Evolutionary conservation across 148 eudicot genomes (phyloP).

Genomic region (Tetragonia tetragonoides): DNA sequence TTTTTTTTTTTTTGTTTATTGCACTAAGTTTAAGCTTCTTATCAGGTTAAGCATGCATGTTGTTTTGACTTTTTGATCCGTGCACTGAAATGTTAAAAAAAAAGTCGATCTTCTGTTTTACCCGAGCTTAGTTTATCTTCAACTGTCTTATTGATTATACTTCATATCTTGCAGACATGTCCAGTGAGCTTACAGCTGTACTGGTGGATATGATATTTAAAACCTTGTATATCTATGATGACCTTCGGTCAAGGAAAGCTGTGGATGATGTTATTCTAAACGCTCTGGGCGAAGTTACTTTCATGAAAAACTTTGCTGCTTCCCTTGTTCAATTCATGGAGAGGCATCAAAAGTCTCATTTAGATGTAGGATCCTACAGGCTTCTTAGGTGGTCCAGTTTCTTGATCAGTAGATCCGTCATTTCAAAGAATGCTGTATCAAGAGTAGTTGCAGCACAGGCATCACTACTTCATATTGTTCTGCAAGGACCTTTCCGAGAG

Average conservation of each 20-base stretch:
- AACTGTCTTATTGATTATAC: neutral
- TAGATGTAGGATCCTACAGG: constrained; percentile 70
- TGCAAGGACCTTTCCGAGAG: constrained; percentile 67
- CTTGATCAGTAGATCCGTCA: constrained; percentile 49
- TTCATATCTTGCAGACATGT: constrained; percentile 53
- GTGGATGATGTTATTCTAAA: constrained; percentile 77
- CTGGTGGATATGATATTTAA: constrained; percentile 73
- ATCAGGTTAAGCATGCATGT: neutral
- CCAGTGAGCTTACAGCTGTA: constrained; percentile 56
- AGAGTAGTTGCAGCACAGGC: constrained; percentile 75
- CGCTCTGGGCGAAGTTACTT: constrained; percentile 50
- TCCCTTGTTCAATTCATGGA: constrained; percentile 86
- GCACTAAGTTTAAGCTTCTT: neutral
- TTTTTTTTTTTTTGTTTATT: neutral
- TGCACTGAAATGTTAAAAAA: neutral
- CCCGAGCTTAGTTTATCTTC: neutral
- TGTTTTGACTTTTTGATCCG: neutral
- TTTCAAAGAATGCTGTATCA: constrained; percentile 76
- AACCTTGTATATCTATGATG: constrained; percentile 77
- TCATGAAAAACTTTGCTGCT: constrained; percentile 88
- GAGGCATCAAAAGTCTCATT: constrained; percentile 65
- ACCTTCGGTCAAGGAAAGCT: constrained; percentile 73
- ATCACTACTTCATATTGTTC: constrained; percentile 56
- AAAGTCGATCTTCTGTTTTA: neutral
- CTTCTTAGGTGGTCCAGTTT: constrained; percentile 87